Conservation (phyloP, 768 basidiomycete species). For the Boletus insuetus region DNA sequence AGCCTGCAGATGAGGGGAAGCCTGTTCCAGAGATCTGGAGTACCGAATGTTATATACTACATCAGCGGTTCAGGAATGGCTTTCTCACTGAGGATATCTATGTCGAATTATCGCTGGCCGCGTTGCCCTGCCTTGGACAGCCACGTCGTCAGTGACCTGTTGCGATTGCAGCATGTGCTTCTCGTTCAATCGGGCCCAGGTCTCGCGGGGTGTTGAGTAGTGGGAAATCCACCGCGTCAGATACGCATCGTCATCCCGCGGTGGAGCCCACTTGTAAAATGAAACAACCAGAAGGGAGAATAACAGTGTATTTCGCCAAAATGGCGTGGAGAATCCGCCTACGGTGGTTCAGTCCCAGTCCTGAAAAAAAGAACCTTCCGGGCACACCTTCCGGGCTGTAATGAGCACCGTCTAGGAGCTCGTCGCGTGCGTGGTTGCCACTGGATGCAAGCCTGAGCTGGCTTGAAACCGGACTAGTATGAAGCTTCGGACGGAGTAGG, state of each 20-base stretch:
- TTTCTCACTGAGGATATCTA: constrained; percentile 73
- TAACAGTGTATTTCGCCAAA: constrained; percentile 66
- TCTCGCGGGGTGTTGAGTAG: constrained; percentile 50
- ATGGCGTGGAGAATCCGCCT: constrained; percentile 56
- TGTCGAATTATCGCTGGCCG: constrained; percentile 54
- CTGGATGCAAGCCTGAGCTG: constrained; percentile 46
- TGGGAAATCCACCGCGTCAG: constrained; percentile 65
- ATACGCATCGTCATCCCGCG: constrained; percentile 56
- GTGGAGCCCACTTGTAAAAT: constrained; percentile 69
- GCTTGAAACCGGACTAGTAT: constrained; percentile 22
- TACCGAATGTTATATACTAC: constrained; percentile 2
- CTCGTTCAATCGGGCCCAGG: constrained; percentile 56
- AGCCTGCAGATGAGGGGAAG: constrained; percentile 57
- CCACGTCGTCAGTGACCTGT: constrained; percentile 39
- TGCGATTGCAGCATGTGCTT: constrained; percentile 49
- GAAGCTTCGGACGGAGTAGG: constrained; percentile 34
- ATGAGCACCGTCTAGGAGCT: constrained; percentile 36
- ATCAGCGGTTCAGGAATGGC: not conserved
- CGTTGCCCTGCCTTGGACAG: constrained; percentile 44
- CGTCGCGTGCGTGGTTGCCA: constrained; percentile 42
- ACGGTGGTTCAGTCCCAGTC: constrained; percentile 1
- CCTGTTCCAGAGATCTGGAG: constrained; percentile 53
- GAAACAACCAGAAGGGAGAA: constrained; percentile 47
- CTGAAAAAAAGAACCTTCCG: not conserved
- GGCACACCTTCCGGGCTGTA: constrained; percentile 62